Evolutionary conservation across 1,284 basidiomycete genomes (phyloP).

Genomic region (Leccinum laetum): DNA sequence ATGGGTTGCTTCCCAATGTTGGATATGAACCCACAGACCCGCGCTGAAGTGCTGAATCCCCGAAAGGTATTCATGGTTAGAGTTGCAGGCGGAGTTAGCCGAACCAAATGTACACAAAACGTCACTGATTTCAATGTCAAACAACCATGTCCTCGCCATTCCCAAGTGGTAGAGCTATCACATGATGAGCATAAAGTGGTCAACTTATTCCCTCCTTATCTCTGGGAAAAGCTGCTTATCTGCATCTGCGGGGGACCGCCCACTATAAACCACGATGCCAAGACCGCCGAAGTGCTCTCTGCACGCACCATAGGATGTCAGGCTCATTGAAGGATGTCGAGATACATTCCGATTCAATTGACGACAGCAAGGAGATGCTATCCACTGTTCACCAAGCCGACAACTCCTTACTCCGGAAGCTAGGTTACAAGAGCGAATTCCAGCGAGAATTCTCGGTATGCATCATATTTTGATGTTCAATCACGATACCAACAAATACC

Average conservation of each 20-base stretch:
- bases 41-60: conserved; percentile 46
- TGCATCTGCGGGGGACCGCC: background rate
- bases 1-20: conserved; percentile 87
- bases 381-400: conserved; percentile 35
- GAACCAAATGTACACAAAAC: background rate
- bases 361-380: conserved; percentile 4
- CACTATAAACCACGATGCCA: background rate
- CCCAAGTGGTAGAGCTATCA: background rate
- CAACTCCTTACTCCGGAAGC: conserved; percentile 52
- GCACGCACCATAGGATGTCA: conserved; percentile 3
- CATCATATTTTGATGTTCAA: background rate
- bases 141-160: background rate
- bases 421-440: conserved; percentile 75
- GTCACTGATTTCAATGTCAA: background rate
- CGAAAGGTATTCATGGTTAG: conserved; percentile 38
- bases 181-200: background rate
- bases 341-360: background rate
- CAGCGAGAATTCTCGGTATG: conserved; percentile 68
- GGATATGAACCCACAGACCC: conserved; percentile 44
- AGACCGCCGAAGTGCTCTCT: background rate
- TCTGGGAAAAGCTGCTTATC: conserved; percentile 3
- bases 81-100: conserved; percentile 10
- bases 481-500: background rate
- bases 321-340: background rate
- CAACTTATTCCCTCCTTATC: conserved; percentile 4